phyloP scores from a whole-genome alignment of 1,139 yeast species.

The Suhomyces terraborum region DNA sequence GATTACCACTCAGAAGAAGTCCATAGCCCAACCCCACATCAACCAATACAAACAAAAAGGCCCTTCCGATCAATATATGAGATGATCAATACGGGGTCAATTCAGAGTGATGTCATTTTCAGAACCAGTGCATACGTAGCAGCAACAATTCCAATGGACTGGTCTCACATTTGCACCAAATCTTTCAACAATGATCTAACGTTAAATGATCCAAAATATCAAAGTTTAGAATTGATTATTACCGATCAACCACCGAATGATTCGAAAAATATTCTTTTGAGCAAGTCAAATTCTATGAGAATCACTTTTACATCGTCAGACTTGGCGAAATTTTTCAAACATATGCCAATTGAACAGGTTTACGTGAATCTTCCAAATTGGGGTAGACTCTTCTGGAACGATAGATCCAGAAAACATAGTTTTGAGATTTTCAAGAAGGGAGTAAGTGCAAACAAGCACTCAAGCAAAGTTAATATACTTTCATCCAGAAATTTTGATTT shows the following conservation, averaged over 20 bases:
- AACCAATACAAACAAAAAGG: neutral
- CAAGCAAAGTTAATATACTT: conserved; percentile 6
- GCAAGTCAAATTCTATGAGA: conserved; percentile 20
- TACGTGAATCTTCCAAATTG: conserved; percentile 18
- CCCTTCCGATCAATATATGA: conserved; percentile 1
- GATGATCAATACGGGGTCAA: conserved; percentile 1
- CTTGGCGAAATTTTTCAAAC: conserved; percentile 20
- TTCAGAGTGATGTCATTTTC: conserved; percentile 18
- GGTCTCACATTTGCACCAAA: conserved; percentile 30
- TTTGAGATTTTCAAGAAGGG: conserved; percentile 8
- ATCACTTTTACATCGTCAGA: conserved; percentile 22
- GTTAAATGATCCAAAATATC: conserved; percentile 27
- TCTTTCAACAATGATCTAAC: conserved; percentile 18
- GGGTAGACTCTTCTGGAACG: conserved; percentile 1
- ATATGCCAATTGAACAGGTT: conserved; percentile 23
- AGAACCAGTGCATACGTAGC: conserved; percentile 22
- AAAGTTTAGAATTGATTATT: conserved; percentile 28
- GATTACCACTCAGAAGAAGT: conserved; percentile 11
- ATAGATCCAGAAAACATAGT: neutral
- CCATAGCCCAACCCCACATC: conserved; percentile 7
- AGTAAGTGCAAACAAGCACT: conserved; percentile 4
- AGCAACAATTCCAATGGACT: conserved; percentile 28
- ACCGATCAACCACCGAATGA: conserved; percentile 14
- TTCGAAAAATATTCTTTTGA: neutral
- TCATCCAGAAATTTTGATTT: conserved; percentile 9